A percentile compares a stretch with the other conserved stretches of the same genome.
phyloP scores from a whole-genome alignment of 208 protist genomes.

The Spongospora subterranea region DNA sequence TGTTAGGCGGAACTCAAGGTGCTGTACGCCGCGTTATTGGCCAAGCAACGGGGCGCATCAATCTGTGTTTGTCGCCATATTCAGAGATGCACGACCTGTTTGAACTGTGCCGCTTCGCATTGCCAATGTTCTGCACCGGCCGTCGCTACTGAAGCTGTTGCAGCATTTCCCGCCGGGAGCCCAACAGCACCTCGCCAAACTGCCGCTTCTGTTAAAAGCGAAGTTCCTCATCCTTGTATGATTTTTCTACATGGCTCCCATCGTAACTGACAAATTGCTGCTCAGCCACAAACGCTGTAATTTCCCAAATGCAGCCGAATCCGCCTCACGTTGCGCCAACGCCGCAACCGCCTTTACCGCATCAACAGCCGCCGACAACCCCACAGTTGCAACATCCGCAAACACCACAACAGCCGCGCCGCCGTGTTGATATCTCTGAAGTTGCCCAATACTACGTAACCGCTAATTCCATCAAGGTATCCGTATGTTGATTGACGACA shows the following conservation, averaged over 20 bases:
- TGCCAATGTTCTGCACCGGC: background rate
- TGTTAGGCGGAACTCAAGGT: background rate
- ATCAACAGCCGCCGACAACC: background rate
- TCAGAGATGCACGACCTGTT: background rate
- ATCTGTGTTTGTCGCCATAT: background rate
- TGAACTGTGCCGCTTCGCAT: background rate
- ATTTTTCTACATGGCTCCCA: too few relatives aligned
- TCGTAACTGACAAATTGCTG: too few relatives aligned
- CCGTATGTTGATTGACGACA: background rate
- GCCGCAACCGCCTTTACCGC: background rate
- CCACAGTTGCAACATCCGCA: conserved; percentile 14
- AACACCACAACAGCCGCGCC: background rate
- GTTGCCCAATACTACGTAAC: conserved; percentile 24
- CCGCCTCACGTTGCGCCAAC: background rate
- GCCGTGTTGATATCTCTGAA: background rate
- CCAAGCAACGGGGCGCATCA: background rate
- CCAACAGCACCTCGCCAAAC: background rate
- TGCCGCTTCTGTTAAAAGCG: background rate
- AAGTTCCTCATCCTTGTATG: too few relatives aligned
- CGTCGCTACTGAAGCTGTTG: background rate
- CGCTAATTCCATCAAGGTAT: background rate
- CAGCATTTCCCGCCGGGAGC: too few relatives aligned
- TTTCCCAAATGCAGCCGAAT: too few relatives aligned
- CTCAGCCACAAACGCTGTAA: too few relatives aligned
- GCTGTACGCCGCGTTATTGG: conserved; percentile 16